phyloP scores from a whole-genome alignment of 2,329 filamentous ascomycete species.

The Penicillium sp. region DNA sequence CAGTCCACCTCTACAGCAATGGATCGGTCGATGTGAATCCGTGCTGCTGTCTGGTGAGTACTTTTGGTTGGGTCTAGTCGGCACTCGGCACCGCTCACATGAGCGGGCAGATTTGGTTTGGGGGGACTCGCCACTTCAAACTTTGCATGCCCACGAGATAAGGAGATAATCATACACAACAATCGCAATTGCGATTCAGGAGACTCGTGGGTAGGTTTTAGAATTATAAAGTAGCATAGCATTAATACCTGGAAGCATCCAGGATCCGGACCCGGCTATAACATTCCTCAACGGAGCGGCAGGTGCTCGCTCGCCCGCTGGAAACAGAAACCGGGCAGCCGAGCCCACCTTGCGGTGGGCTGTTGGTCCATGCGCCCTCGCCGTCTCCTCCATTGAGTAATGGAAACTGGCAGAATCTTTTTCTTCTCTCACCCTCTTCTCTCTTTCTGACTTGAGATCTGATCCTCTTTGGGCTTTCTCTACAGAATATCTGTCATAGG shows the following conservation, averaged over 20 bases:
- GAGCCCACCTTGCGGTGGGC: background rate
- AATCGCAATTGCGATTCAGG: background rate
- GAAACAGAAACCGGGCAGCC: background rate
- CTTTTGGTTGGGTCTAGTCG: background rate
- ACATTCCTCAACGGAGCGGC: background rate
- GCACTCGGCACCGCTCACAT: background rate
- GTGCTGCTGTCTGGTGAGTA: too few relatives aligned
- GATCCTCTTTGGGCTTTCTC: background rate
- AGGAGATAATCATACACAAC: background rate
- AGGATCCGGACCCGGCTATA: background rate
- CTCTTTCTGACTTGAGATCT: background rate
- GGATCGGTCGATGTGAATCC: too few relatives aligned
- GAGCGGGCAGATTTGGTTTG: background rate
- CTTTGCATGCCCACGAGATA: background rate
- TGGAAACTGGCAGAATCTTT: conserved; percentile 12
- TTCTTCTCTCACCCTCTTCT: conserved; percentile 1
- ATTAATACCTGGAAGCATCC: background rate
- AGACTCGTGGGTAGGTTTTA: background rate
- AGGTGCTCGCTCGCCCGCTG: background rate
- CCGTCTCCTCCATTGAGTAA: conserved; percentile 9
- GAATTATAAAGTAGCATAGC: background rate
- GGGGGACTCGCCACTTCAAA: background rate
- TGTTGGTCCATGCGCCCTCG: conserved; percentile 1
- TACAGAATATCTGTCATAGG: too few relatives aligned
- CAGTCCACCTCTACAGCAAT: too few relatives aligned